Conservation (phyloP, 352 stramenopile genomes). For the Achlya hypogyna region DNA sequence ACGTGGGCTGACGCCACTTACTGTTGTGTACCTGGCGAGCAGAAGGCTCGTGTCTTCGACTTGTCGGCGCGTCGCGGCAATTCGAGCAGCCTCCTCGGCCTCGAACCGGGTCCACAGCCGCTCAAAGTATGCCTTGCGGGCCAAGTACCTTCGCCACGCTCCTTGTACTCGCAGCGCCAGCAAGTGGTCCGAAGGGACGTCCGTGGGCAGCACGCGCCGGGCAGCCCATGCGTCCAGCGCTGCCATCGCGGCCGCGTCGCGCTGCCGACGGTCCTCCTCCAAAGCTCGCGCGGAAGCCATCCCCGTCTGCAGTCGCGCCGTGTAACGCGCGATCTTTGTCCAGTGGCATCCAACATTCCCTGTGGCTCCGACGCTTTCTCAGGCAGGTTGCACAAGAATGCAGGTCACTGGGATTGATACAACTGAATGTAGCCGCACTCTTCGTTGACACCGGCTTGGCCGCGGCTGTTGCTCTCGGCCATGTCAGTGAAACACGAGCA, state of each 20-base stretch:
- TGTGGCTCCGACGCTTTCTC: background rate
- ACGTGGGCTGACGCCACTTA: background rate
- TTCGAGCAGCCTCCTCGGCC: background rate
- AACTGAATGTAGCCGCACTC: constrained; percentile 56
- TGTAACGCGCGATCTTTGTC: background rate
- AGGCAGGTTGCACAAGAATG: background rate
- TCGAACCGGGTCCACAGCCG: background rate
- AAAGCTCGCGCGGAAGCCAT: background rate
- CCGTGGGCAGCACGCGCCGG: background rate
- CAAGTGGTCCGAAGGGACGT: background rate
- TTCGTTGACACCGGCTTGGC: constrained; percentile 35
- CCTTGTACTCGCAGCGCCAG: background rate
- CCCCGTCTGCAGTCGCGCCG: background rate
- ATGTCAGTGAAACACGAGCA: constrained; percentile 68
- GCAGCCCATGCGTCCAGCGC: background rate
- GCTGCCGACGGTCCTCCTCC: background rate
- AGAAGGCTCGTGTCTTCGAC: background rate
- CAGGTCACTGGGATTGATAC: background rate
- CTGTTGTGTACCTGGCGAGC: background rate
- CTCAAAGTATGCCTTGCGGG: background rate
- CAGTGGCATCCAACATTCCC: background rate
- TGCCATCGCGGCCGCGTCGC: background rate
- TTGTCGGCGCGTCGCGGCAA: background rate
- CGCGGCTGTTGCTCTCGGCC: constrained; percentile 47
- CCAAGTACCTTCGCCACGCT: background rate